Evolutionary conservation across 495 filamentous ascomycete species (phyloP), one percentile per base, ranked within the genome.

Genomic region (Penicillium parvum): DNA sequence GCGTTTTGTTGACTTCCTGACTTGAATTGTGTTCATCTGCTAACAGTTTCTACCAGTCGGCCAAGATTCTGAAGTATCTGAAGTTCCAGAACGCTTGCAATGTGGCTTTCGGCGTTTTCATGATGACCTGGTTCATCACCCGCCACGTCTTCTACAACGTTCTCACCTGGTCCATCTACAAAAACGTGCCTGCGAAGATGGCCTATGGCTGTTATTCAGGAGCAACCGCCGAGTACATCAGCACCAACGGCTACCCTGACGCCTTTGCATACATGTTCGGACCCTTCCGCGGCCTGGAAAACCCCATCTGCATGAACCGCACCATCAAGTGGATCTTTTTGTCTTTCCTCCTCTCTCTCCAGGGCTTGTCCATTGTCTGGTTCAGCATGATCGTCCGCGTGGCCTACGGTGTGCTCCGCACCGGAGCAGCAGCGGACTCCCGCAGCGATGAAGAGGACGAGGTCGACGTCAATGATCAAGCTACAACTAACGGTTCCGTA

Each of bases 61-160:
- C 92, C 32, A 98, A 98, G 64, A 84, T 92, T 46, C 78, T 97
- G 47, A 95, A 94, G 63, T 98, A 98, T 60, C 62, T 92, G 11
- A 80, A 83, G 39, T 87, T 72, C 65, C 75, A 82, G 37, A 79
- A 62, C 8, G 64, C 83, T 47, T 96, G 90, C 77, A 90, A 96
- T 56, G 64, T 80, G 42, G 78, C 81, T 29, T 98, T 97, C 56
- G 94, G 79, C 26, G 52, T 94, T 27, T 95, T 98, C 68, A 83
- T 97, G 67, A 49, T 86, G 15, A 78, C 78, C 38, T 98, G 92
- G 92, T 71, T 97, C 48, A 51, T 86, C 16, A 77, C 86, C 3
- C 85, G 92, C 28, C 92, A 98, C 60, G 66, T 92, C 30, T 64
- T 86, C 43, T 98, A 92, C 68, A 67, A 77, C 22, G 64, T 74